These are phyloP conservation scores for Pezicula radicicola DNA, from an alignment of 2,329 filamentous ascomycete species.

Conservation along the genomic window DNA sequence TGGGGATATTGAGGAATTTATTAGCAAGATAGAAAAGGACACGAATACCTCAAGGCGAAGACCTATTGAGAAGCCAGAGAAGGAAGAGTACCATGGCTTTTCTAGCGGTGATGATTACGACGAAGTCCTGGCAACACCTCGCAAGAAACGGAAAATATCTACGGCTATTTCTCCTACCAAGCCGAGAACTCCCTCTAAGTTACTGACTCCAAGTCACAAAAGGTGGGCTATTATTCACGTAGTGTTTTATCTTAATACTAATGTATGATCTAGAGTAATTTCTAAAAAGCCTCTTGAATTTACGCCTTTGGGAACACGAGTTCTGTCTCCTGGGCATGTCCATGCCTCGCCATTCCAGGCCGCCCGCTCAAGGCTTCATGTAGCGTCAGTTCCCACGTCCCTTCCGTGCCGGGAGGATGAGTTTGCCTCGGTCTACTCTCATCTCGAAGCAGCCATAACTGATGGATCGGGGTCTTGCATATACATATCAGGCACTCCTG, in stretches of 20 bases:
- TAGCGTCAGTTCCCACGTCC: constrained; percentile 85
- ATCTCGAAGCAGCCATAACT: constrained; percentile 90
- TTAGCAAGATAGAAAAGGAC: constrained; percentile 53
- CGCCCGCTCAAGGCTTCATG: constrained; percentile 84
- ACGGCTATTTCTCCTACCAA: constrained; percentile 30
- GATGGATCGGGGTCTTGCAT: constrained; percentile 95
- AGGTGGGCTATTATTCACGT: constrained; percentile 36
- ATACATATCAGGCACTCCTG: constrained; percentile 98
- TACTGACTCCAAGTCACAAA: constrained; percentile 62
- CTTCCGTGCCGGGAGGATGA: constrained; percentile 91
- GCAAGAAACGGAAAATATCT: constrained; percentile 51
- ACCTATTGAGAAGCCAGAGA: constrained; percentile 17
- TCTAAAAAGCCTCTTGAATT: constrained; percentile 91
- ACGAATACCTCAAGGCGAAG: constrained; percentile 65
- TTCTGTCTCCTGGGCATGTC: constrained; percentile 71
- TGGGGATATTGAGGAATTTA: constrained; percentile 19
- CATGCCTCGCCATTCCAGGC: constrained; percentile 87
- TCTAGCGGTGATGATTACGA: constrained; percentile 31
- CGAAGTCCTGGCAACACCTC: constrained; percentile 45
- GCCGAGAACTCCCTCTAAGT: constrained; percentile 35
- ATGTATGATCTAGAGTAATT: constrained; percentile 45
- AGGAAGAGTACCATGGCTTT: constrained; percentile 32
- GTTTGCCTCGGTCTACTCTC: constrained; percentile 87
- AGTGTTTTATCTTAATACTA: constrained; percentile 4
- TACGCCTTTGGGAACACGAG: constrained; percentile 86